Conservation (phyloP, 148 eudicot genomes). For the Beta vulgaris region DNA sequence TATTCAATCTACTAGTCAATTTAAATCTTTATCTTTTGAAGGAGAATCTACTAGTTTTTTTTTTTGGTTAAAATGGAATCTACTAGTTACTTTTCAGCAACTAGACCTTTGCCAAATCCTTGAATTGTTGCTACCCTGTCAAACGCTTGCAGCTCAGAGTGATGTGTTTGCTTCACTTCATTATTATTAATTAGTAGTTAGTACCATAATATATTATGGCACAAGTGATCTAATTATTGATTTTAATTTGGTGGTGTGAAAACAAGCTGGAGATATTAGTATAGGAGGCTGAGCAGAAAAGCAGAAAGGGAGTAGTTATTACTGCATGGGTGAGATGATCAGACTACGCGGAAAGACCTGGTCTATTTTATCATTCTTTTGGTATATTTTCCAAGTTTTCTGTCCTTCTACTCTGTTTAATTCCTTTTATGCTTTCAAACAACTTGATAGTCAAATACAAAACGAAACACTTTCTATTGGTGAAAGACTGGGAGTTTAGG, state of each 20-base stretch:
- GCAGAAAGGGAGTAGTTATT: no score
- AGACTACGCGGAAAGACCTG: constrained; percentile 8
- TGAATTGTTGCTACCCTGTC: neutral
- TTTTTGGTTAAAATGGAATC: no score
- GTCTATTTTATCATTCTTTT: neutral
- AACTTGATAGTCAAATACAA: neutral
- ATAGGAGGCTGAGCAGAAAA: no score
- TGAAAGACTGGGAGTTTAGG: neutral
- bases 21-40: no score
- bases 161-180: neutral
- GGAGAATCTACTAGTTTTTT: no score
- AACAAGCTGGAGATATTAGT: neutral
- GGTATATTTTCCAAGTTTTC: no score
- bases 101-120: neutral
- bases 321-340: no score
- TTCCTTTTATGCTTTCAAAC: neutral
- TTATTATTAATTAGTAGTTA: no score
- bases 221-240: no score
- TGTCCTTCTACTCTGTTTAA: neutral
- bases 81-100: no score
- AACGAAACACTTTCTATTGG: neutral
- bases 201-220: neutral
- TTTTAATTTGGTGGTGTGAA: neutral
- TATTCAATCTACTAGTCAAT: no score
- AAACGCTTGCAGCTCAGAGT: no score